Base-by-base conservation (phyloP, 208 protist species). In the Wallacemonas collosoma region DNA sequence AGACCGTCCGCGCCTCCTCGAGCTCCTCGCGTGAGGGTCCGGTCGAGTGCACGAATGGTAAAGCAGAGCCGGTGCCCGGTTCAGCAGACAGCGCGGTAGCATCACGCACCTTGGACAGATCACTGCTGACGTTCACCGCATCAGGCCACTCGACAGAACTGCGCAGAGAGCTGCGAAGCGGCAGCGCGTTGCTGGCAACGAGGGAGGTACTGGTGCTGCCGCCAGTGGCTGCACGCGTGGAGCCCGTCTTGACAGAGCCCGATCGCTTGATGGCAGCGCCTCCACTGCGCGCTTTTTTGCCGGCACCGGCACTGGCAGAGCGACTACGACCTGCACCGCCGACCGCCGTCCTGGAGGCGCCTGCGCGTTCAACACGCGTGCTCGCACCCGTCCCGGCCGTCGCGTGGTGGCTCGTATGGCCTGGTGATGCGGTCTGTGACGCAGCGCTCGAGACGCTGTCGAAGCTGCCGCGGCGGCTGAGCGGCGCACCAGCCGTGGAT, bases 1-100 rank as follows among this genome's bases (percentile, higher is more conserved):
- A 77, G n/a, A 77, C 57, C 7, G 35, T 15, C 62, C 51, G 26
- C 15, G 72, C 72, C 43, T 77, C 61, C 53, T 77, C 72, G n/a
- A 77, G 45, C 41, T 77, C 63, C 36, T 45, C 47, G n/a, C 26
- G 40, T 5, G 72, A 68, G 35, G 70, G 36, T 4, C 26, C 12
- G 39, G 4, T 6, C 43, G 7, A 3, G 47, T 4, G 17, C 8
- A 0, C 45, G 12, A 12, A 50, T 6, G 12, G 8, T 14, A 50
- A 12, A 6, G 45, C 45, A 12, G 45, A 50, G 45, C 8, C 45
- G 12, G 26, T 26, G 26, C 26, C 26, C 26, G 26, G 26, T 50
- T 50, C 45, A 26, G 26, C 26, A 26, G 26, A 26, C 26, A 26
- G 26, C 45, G 45, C 45, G 8, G 45, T 50, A 2, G 12, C 44